Evolutionary conservation across 2,329 filamentous ascomycete species (phyloP).

Genomic region (Amesomyces nigricolor): DNA sequence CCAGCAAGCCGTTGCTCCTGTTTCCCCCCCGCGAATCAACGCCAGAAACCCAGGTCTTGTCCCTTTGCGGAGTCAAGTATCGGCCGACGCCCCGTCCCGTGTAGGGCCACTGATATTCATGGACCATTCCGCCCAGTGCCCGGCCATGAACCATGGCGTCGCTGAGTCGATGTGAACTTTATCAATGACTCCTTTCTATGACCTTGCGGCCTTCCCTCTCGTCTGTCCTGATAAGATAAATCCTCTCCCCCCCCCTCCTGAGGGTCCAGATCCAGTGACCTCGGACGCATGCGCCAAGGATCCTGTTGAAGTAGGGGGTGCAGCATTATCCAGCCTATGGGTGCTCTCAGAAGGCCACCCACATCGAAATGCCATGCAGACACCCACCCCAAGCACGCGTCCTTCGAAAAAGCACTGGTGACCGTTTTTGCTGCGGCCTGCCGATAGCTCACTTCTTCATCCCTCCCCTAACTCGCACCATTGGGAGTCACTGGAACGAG

Average conservation of each 20-base stretch:
- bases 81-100: slow-evolving; percentile 9
- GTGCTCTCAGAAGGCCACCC: not conserved
- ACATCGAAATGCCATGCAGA: not conserved
- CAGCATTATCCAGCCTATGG: slow-evolving; percentile 1
- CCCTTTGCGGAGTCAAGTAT: not conserved
- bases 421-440: no score
- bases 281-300: not conserved
- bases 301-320: not conserved
- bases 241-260: not conserved
- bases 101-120: slow-evolving; percentile 4
- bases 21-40: slow-evolving; percentile 3
- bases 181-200: not conserved
- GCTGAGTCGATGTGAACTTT: not conserved
- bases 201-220: not conserved
- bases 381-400: not conserved
- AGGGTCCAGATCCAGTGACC: slow-evolving; percentile 8
- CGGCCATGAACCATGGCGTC: not conserved
- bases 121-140: slow-evolving; percentile 12
- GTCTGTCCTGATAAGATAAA: not conserved
- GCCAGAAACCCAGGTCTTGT: not conserved
- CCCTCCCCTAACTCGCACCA: no score
- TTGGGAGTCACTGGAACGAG: no score
- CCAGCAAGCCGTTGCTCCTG: not conserved
- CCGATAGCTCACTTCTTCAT: no score
- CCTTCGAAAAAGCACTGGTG: not conserved